Base-by-base conservation (phyloP, 768 basidiomycete species). In the Trametes punicea region DNA sequence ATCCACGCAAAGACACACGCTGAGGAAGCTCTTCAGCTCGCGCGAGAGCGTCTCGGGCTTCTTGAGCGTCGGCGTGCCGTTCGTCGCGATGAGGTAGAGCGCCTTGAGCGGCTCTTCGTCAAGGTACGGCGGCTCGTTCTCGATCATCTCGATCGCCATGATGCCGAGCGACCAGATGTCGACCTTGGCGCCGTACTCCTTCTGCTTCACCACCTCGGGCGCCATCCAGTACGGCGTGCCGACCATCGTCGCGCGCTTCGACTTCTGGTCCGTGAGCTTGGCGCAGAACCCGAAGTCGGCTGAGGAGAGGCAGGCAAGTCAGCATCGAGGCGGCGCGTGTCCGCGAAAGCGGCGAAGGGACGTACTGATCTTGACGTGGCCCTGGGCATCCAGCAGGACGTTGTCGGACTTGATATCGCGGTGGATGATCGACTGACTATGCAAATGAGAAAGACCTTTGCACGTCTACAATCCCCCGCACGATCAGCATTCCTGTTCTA, bases 141-240 rank as follows among this genome's bases (percentile, higher is more conserved):
- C 94, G 61, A 98, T 95, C 95, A 98, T 98, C 78, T 98, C 93
- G 58, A 98, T 98, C 4, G 93, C 93, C 93, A 97, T 95, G 73
- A 98, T 97, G 4, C 94, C 94, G 8, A 97, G 81, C 11, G 91
- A 93, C 94, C 94, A 97, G 47, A 97, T 93, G 65, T 96, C 94
- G 20, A 96, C 94, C 71, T 96, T 96, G 23, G 93, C 91, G 42
- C 94, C 93, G 66, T 97, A 97, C 71, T 94, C 93, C 73, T 96
- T 95, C 70, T 94, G 90, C 74, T 93, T 95, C 65, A 97, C 93
- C 49, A 97, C 93, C 70, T 97, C 94, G n/a, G 94, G 94, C 2
- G 94, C 94, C 94, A 97, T 97, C 94, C 94, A 96, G 72, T 96
- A 96, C 1, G 94, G 94, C 10, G 93, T 96, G 30, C 94, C 94